Evolutionary conservation across 2,329 filamentous ascomycete species (phyloP).

Genomic region (Diaporthe citriasiana): DNA sequence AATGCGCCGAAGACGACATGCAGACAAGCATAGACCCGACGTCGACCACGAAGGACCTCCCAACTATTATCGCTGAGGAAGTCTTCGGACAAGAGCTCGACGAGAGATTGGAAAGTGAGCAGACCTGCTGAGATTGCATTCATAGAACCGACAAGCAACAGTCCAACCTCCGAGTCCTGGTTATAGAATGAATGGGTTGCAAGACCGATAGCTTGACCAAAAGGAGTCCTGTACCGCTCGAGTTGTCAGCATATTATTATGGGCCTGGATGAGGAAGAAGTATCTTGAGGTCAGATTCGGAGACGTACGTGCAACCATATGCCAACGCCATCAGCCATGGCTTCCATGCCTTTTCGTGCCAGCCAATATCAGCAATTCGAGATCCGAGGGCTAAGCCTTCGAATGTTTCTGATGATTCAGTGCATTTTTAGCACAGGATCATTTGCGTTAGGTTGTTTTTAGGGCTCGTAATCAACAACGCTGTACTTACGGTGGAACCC

Average conservation of each 20-base stretch:
- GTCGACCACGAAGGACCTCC: constrained; percentile 22
- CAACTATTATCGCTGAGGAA: constrained; percentile 17
- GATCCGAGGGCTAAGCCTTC: constrained; percentile 5
- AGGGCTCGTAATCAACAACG: not conserved
- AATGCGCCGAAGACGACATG: constrained; percentile 1
- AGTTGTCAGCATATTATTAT: not conserved
- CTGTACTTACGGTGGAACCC: constrained; percentile 4
- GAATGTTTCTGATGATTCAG: not conserved
- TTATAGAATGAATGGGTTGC: constrained; percentile 22
- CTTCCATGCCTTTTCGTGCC: constrained; percentile 12
- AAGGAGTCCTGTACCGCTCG: not conserved
- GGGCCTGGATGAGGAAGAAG: too few relatives aligned
- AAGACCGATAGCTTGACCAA: constrained; percentile 17
- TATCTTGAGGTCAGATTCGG: not conserved
- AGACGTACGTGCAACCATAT: constrained; percentile 19
- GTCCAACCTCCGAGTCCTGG: constrained; percentile 19
- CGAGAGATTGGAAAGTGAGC: constrained; percentile 17
- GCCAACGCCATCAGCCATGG: constrained; percentile 9
- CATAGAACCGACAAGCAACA: constrained; percentile 7
- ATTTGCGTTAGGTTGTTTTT: not conserved
- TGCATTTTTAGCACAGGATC: not conserved
- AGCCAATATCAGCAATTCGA: constrained; percentile 8
- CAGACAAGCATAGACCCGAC: constrained; percentile 14
- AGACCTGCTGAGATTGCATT: constrained; percentile 17
- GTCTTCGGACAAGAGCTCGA: constrained; percentile 22